Conservation (phyloP, 495 filamentous ascomycete species). For the Podospora australis region DNA sequence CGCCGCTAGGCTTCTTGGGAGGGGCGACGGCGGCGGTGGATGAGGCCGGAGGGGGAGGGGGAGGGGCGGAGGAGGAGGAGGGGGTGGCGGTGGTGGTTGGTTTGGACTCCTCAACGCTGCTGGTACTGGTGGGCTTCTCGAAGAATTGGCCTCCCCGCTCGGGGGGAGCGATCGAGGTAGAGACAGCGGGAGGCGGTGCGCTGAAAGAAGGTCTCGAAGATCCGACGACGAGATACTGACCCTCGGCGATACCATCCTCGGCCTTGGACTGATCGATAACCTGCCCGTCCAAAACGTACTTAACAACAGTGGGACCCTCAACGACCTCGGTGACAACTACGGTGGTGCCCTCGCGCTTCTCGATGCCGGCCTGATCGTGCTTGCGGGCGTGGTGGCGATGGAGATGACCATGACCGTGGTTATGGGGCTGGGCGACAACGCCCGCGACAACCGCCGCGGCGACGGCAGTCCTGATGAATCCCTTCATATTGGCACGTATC, state of each 20-base stretch:
- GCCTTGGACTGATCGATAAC: constrained; percentile 48
- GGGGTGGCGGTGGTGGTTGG: neutral
- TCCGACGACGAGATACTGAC: constrained; percentile 46
- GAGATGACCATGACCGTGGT: constrained; percentile 36
- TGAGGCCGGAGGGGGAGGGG: constrained; percentile 3
- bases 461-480: constrained; percentile 37
- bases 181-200: constrained; percentile 27
- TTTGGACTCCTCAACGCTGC: no score
- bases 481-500: constrained; percentile 40
- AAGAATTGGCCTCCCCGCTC: constrained; percentile 29
- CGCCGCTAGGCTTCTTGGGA: constrained; percentile 20
- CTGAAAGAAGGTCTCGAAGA: constrained; percentile 39
- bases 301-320: constrained; percentile 48
- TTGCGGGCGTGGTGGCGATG: constrained; percentile 33
- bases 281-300: constrained; percentile 55
- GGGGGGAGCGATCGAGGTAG: constrained; percentile 17
- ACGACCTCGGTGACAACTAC: constrained; percentile 25
- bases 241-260: constrained; percentile 54
- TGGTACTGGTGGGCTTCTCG: constrained; percentile 21
- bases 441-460: constrained; percentile 40
- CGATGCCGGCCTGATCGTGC: constrained; percentile 25
- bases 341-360: constrained; percentile 36
- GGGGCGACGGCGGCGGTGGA: constrained; percentile 10
- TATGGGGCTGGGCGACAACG: constrained; percentile 42
- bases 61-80: constrained; percentile 1